Evolutionary conservation across 2,329 filamentous ascomycete species (phyloP), one percentile per base, ranked within the genome.

Genomic region (Sclerotinia minor): DNA sequence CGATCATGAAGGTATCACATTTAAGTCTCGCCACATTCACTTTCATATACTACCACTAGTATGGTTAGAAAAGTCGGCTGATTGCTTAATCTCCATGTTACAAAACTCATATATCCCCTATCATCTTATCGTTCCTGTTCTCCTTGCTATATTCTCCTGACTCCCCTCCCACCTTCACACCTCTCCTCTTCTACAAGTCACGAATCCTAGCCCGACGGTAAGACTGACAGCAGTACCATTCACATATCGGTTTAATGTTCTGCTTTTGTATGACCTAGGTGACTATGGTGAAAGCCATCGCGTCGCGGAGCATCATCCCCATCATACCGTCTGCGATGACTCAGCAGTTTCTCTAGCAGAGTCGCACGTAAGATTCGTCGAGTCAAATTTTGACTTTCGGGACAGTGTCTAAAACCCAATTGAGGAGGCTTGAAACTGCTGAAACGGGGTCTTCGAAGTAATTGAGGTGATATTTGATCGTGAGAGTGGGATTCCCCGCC

Each of bases 11-110:
- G 1, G 5, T 24, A 24, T 17, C 3, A 3, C 11, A 57, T 24
- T 2, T 2, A 24, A 5, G 0, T 57, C 5, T 57, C 9, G 1
- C n/a, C 5, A 7, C 1, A 41, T 9, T 57, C 11, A 57, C 1
- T 26, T 8, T 19, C 3, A 6, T 0, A 26, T 17, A 57, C 3
- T 38, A 1, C 3, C 1, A 41, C 26, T 0, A 11, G 19, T 26
- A n/a, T 26, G 13, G 19, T 29, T 5, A 0, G 26, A 11, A 58
- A 58, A 58, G 15, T 44, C 55, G 15, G n/a, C 15, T 21, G 1
- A 44, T 29, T 44, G 7, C 2, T 24, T 29, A 26, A 24, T 24
- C n/a, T 57, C 35, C 3, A 26, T 26, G 17, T 24, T 26, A 24
- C 13, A 57, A 41, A 24, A 15, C 24, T 15, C 54, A 11, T 5